Evolutionary conservation across 1,284 basidiomycete species (phyloP).

Genomic region (Ceratobasidium papillatum): DNA sequence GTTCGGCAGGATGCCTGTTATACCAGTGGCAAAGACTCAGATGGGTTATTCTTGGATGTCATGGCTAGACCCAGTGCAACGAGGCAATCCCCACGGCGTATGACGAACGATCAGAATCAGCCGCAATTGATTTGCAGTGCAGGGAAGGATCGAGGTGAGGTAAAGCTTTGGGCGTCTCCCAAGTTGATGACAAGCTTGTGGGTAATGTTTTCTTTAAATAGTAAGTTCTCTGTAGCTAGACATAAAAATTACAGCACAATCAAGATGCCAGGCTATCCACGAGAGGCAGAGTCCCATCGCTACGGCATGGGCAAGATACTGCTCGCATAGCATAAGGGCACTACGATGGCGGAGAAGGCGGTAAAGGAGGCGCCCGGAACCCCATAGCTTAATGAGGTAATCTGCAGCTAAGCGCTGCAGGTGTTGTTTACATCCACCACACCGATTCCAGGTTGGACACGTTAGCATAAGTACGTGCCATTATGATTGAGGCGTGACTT

Average conservation of each 20-base stretch:
- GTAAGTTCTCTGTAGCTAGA: not conserved
- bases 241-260: not conserved
- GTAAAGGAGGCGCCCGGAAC: not conserved
- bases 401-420: conserved; percentile 5
- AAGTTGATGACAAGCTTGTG: not conserved
- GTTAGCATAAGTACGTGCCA: not conserved
- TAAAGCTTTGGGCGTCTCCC: not conserved
- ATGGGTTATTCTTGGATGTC: not conserved
- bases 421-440: conserved; percentile 14
- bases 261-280: not conserved
- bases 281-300: too few species aligned
- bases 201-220: not conserved
- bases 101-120: not conserved
- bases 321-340: not conserved
- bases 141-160: not conserved
- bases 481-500: not conserved
- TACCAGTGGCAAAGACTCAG: not conserved
- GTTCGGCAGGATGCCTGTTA: not conserved
- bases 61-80: not conserved
- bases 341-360: not conserved
- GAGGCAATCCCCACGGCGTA: not conserved
- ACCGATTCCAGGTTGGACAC: not conserved
- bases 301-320: too few species aligned
- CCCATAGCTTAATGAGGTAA: conserved; percentile 5
- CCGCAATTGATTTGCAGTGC: not conserved